Percentiles rank a stretch among this genome's conserved stretches.
These are phyloP conservation scores for Umbelopsis sp. DNA, from an alignment of 371 early-diverging fungal species.

Conservation along the genomic window DNA sequence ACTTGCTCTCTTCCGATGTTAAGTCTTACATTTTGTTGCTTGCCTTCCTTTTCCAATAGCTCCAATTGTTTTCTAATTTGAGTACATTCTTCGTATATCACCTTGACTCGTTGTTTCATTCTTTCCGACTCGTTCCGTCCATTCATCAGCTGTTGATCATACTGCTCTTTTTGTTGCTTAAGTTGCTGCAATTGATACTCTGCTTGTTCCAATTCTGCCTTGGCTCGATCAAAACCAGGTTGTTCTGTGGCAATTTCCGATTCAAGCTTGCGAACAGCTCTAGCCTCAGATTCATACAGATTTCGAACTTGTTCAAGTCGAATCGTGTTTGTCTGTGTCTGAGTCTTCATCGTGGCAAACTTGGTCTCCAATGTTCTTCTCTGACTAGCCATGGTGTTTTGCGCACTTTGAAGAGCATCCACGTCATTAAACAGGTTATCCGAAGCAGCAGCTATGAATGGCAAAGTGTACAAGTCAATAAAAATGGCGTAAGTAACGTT, in stretches of 20 bases:
- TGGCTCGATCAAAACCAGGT: slow-evolving; percentile 31
- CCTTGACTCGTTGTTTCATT: slow-evolving; percentile 36
- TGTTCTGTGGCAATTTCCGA: slow-evolving; percentile 36
- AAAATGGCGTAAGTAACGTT: too few relatives aligned
- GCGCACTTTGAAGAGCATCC: neutral
- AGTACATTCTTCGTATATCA: slow-evolving; percentile 27
- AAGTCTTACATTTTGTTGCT: neutral
- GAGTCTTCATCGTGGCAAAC: slow-evolving; percentile 23
- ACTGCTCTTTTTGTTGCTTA: slow-evolving; percentile 34
- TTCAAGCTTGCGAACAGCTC: slow-evolving; percentile 33
- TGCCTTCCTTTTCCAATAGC: slow-evolving; percentile 25
- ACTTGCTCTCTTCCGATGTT: slow-evolving; percentile 7
- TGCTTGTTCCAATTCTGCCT: slow-evolving; percentile 40
- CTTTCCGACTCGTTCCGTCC: slow-evolving; percentile 42
- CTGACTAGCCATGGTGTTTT: slow-evolving; percentile 13
- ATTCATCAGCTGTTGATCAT: slow-evolving; percentile 36
- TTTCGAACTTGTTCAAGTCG: slow-evolving; percentile 27
- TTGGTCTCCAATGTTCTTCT: slow-evolving; percentile 24
- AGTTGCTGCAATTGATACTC: slow-evolving; percentile 36
- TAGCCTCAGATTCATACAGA: slow-evolving; percentile 30
- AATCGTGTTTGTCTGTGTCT: slow-evolving; percentile 29
- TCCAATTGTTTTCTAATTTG: slow-evolving; percentile 30
- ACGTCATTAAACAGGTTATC: slow-evolving; percentile 9
- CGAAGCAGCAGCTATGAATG: neutral
- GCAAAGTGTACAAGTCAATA: too few relatives aligned